Evolutionary conservation across 139 green algal species (phyloP), one percentile per base, ranked within the genome.

Genomic region (Chlorella vulgaris): DNA sequence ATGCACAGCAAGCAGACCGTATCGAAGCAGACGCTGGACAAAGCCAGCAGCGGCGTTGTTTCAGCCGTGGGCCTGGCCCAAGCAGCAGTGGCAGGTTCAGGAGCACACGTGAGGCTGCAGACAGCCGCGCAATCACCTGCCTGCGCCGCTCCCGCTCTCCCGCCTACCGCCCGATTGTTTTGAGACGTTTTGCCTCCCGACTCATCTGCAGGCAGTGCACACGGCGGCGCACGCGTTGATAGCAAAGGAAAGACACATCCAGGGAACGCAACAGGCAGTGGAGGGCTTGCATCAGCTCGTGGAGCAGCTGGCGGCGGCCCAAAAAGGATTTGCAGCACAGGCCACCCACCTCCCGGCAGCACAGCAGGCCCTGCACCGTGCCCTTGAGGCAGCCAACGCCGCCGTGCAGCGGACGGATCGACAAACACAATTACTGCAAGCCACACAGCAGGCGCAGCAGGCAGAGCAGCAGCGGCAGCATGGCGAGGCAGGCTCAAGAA

Each of bases 181-280:
- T n/a, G n/a, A n/a, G n/a, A n/a, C n/a, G n/a, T n/a, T n/a, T n/a
- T n/a, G n/a, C n/a, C n/a, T n/a, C n/a, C n/a, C n/a, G n/a, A n/a
- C n/a, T n/a, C n/a, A n/a, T 24, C 43, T 71, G 38, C 74, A 81
- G 74, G 74, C 43, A 33, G 60, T 81, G 39, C 74, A 81, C 10
- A 43, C 74, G 33, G 74, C 39, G 15, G n/a, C 42, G 4, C 74
- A 70, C 7, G n/a, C n/a, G 19, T 28, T 81, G 58, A 42, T 81
- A 22, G 39, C 38, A 13, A 28, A 61, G 38, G 74, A 81, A 36
- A 43, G 29, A 29, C 55, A 70, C 38, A 61, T 81, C 24, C 19
- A 15, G 15, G 38, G 22, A 1, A 58, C 58, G 19, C 26, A 43
- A 33, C n/a, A 81, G 10, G 21, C 58, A 31, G 38, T 81, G 58